These are phyloP conservation scores for Metarhizium robertsii DNA, from an alignment of 2,329 filamentous ascomycete genomes.

Conservation along the genomic window DNA sequence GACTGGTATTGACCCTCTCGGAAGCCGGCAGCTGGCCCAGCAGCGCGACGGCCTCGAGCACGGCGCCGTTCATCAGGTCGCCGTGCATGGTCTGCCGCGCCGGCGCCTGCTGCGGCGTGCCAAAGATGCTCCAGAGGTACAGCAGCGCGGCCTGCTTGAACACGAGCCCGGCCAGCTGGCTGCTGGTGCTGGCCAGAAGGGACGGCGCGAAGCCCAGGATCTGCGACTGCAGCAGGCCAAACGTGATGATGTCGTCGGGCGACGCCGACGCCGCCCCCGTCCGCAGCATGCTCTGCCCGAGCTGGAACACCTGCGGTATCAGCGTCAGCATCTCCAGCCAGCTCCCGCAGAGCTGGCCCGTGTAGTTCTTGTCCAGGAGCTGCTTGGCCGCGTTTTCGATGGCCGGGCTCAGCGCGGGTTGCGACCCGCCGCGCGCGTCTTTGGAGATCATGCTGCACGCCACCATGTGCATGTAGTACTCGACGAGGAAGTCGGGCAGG, in stretches of 20 bases:
- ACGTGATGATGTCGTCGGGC: constrained; percentile 33
- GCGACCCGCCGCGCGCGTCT: constrained; percentile 17
- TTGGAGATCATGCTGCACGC: constrained; percentile 38
- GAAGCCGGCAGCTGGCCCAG: constrained; percentile 22
- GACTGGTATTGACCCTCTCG: constrained; percentile 27
- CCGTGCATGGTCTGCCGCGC: constrained; percentile 12
- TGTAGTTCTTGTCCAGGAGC: constrained; percentile 21
- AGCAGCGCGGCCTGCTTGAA: constrained; percentile 35
- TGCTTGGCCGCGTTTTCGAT: constrained; percentile 20
- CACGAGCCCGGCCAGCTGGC: constrained; percentile 30
- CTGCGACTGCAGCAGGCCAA: constrained; percentile 31
- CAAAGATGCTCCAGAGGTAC: constrained; percentile 29
- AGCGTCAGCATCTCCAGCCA: constrained; percentile 29
- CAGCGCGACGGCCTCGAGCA: constrained; percentile 19
- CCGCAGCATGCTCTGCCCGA: constrained; percentile 30
- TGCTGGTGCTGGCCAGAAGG: constrained; percentile 22
- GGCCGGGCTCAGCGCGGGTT: constrained; percentile 20
- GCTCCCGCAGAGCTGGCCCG: constrained; percentile 28
- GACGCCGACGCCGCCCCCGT: constrained; percentile 7
- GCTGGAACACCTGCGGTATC: constrained; percentile 30
- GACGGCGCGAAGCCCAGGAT: constrained; percentile 30
- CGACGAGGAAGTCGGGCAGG: constrained; percentile 34
- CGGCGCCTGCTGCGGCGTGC: constrained; percentile 15
- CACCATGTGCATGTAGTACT: constrained; percentile 39
- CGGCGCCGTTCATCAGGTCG: constrained; percentile 18